Evolutionary conservation across 768 basidiomycete genomes (phyloP).

Genomic region (Suillus subalutaceus): DNA sequence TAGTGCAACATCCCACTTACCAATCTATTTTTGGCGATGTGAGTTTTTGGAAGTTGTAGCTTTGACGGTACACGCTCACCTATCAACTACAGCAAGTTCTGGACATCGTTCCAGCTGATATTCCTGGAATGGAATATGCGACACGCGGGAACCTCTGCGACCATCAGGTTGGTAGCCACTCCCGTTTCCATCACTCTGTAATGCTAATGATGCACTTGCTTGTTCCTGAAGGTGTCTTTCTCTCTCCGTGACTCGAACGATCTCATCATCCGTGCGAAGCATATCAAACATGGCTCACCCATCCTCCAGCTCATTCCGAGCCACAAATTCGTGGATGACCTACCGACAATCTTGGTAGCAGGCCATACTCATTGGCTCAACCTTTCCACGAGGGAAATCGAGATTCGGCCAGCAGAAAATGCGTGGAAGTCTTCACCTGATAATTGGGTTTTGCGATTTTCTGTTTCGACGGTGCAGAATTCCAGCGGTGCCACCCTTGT

Average conservation of each 20-base stretch:
- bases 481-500: conserved; percentile 20
- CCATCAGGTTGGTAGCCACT: conserved; percentile 20
- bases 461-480: conserved; percentile 13
- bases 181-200: background rate
- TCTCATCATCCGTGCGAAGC: conserved; percentile 24
- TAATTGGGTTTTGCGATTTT: conserved; percentile 29
- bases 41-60: background rate
- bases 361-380: conserved; percentile 35
- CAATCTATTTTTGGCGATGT: conserved; percentile 25
- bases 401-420: conserved; percentile 30
- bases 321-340: conserved; percentile 24
- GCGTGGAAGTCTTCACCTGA: conserved; percentile 28
- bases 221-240: conserved; percentile 27
- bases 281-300: background rate
- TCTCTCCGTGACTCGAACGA: conserved; percentile 15
- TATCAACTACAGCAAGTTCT: conserved; percentile 20
- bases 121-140: conserved; percentile 28
- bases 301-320: conserved; percentile 28
- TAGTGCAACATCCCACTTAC: conserved; percentile 25
- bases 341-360: conserved; percentile 27
- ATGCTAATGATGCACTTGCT: background rate
- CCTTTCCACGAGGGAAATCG: conserved; percentile 22
- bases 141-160: conserved; percentile 19
- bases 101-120: conserved; percentile 26
- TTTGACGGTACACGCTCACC: conserved; percentile 3